phyloP scores from a whole-genome alignment of 106 monocot species.

The Allium cepa region DNA sequence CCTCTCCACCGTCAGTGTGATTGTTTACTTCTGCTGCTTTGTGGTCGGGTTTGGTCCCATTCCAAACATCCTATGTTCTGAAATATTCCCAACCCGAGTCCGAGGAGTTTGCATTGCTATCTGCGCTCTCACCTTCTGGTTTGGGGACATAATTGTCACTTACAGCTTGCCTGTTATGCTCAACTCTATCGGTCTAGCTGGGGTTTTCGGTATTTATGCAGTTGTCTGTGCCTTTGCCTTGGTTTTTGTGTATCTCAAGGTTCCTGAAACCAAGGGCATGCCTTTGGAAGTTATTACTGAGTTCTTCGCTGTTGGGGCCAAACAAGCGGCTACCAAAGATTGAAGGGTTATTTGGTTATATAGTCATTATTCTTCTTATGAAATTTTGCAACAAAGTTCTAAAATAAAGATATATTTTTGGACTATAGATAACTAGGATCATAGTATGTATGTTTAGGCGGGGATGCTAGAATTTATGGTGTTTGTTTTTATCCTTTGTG shows the following conservation, averaged over 20 bases:
- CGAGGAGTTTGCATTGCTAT: conserved; percentile 44
- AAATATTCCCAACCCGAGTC: conserved; percentile 47
- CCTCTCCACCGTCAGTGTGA: conserved; percentile 46
- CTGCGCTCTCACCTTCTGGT: conserved; percentile 37
- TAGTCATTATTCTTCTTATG: too few species aligned
- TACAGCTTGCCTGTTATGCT: conserved; percentile 47
- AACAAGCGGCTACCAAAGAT: conserved; percentile 7
- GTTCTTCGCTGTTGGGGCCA: conserved; percentile 41
- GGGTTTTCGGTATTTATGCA: conserved; percentile 39
- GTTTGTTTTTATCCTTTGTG: too few species aligned
- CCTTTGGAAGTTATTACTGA: conserved; percentile 49
- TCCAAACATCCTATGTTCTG: conserved; percentile 47
- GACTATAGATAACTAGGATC: too few species aligned
- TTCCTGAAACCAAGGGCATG: conserved; percentile 60
- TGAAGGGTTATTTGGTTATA: neutral
- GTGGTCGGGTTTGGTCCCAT: conserved; percentile 58
- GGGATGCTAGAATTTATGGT: too few species aligned
- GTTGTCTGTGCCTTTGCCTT: conserved; percentile 25
- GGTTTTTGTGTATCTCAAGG: conserved; percentile 31
- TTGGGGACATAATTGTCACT: conserved; percentile 44
- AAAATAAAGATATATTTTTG: too few species aligned
- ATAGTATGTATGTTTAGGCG: too few species aligned
- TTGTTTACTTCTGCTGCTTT: conserved; percentile 49
- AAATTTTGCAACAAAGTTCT: too few species aligned
- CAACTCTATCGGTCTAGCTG: conserved; percentile 37